phyloP scores from a whole-genome alignment of 179 eudicot genomes.

The Spergularia azorica region DNA sequence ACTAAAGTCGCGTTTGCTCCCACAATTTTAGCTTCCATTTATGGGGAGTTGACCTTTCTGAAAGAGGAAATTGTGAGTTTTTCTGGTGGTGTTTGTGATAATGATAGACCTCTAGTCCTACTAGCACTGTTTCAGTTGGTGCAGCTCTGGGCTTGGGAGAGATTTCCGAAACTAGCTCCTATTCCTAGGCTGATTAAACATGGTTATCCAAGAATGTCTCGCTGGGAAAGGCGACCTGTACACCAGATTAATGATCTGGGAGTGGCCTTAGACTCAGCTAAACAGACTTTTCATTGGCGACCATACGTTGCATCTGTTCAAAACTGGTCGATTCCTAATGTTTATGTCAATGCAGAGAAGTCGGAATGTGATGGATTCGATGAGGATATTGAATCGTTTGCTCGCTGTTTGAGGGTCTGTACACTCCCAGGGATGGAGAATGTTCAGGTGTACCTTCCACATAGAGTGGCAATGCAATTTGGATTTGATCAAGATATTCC shows the following conservation, averaged over 20 bases:
- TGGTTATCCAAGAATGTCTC: slow-evolving; percentile 3
- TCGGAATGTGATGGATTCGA: slow-evolving; percentile 1
- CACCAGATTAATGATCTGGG: not conserved
- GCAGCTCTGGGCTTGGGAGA: slow-evolving; percentile 52
- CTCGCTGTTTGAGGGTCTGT: slow-evolving; percentile 28
- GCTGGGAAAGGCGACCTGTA: not conserved
- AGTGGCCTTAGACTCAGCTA: not conserved
- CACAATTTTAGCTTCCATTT: slow-evolving; percentile 36
- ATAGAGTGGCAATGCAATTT: slow-evolving; percentile 32
- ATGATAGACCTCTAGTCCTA: not conserved
- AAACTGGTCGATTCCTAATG: not conserved
- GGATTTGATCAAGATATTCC: slow-evolving; percentile 28
- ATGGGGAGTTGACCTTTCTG: slow-evolving; percentile 35
- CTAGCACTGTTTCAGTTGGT: slow-evolving; percentile 29
- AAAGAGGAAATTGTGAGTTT: slow-evolving; percentile 8
- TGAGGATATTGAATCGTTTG: slow-evolving; percentile 21
- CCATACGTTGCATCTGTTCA: slow-evolving; percentile 27
- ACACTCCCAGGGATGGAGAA: slow-evolving; percentile 32
- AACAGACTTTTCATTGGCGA: slow-evolving; percentile 27
- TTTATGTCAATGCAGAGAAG: slow-evolving; percentile 26
- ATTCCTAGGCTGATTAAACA: not conserved
- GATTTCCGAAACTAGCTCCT: slow-evolving; percentile 33
- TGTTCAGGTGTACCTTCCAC: slow-evolving; percentile 21
- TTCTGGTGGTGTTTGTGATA: not conserved
- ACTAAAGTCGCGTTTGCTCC: slow-evolving; percentile 36